Evolutionary conservation across 129 eudicot genomes (phyloP).

Genomic region (Heracleum sosnowskyi): DNA sequence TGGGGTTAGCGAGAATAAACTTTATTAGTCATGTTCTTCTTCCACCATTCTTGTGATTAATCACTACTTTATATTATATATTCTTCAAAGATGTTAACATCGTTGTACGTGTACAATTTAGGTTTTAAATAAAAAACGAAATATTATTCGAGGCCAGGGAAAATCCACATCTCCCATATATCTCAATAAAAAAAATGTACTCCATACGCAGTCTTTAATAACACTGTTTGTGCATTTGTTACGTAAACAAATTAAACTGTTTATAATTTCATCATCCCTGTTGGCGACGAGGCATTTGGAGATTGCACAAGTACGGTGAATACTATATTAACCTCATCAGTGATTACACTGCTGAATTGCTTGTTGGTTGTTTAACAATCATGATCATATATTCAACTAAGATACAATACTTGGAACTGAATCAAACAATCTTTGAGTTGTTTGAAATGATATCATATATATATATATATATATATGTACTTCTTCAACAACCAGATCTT

Average conservation of each 20-base stretch:
- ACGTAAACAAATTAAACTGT: too few species aligned
- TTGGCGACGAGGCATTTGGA: neutral
- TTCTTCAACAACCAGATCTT: constrained; percentile 5
- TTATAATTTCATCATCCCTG: too few species aligned
- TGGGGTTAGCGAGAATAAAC: neutral
- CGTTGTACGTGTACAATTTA: neutral
- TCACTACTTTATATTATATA: neutral
- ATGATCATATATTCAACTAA: neutral
- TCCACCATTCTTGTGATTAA: neutral
- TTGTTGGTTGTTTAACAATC: neutral
- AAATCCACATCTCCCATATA: neutral
- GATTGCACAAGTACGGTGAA: too few species aligned
- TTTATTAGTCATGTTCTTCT: neutral
- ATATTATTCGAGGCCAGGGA: neutral
- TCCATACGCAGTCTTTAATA: too few species aligned
- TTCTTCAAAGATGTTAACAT: neutral
- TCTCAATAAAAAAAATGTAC: too few species aligned
- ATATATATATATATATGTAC: neutral
- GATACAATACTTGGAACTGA: neutral
- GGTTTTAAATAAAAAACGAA: neutral
- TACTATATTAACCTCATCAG: too few species aligned
- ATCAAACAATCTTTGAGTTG: neutral
- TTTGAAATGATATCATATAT: neutral
- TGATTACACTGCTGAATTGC: neutral
- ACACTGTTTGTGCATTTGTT: too few species aligned